A percentile compares a stretch with the other conserved stretches of the same genome.
Conservation (phyloP, 768 basidiomycete genomes). For the Leccinellum luteum region DNA sequence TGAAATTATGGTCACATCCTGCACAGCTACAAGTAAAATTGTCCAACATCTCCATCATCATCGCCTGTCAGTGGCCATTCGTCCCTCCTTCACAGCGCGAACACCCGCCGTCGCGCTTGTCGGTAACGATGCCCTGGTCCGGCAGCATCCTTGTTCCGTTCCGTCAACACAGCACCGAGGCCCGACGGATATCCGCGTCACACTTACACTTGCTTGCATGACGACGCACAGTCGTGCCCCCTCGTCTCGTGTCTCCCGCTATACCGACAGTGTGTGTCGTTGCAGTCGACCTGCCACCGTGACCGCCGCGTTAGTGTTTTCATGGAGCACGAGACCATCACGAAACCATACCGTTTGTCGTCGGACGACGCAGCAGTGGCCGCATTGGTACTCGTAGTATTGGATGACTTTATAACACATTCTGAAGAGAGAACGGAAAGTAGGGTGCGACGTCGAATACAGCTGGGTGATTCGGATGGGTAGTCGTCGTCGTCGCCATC, state of each 20-base stretch:
- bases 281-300: conserved; percentile 50
- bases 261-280: conserved; percentile 35
- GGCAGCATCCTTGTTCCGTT: conserved; percentile 23
- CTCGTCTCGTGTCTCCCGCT: conserved; percentile 36
- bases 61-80: conserved; percentile 25
- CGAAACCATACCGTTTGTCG: conserved; percentile 35
- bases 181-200: background rate
- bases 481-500: background rate
- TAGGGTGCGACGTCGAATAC: background rate
- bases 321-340: background rate
- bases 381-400: conserved; percentile 33
- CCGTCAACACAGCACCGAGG: conserved; percentile 1
- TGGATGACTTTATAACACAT: conserved; percentile 38
- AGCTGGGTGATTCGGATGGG: conserved; percentile 3
- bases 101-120: conserved; percentile 12
- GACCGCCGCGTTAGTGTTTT: background rate
- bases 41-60: background rate
- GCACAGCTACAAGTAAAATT: background rate
- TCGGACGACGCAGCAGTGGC: conserved; percentile 29
- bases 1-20: background rate
- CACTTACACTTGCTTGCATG: conserved; percentile 39
- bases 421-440: background rate
- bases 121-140: conserved; percentile 29
- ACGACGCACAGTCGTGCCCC: conserved; percentile 36
- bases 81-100: conserved; percentile 15